Evolutionary conservation across 768 basidiomycete genomes (phyloP).

Genomic region (Rubroboletus satanas): DNA sequence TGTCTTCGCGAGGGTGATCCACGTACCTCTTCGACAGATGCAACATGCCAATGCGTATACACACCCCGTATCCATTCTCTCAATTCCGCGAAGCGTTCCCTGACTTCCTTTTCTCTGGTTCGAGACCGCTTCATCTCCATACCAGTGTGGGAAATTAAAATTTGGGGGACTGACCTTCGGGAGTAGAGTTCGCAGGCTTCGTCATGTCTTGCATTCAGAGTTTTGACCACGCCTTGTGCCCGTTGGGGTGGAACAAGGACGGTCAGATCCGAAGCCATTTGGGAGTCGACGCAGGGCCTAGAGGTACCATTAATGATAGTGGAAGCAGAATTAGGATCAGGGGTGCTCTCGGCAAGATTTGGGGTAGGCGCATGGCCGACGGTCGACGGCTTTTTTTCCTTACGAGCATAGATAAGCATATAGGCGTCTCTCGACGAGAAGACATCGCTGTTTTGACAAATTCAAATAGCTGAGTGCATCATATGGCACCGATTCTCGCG

Average conservation of each 20-base stretch:
- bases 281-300: slow-evolving; percentile 10
- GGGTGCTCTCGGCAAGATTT: slow-evolving; percentile 18
- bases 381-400: slow-evolving; percentile 20
- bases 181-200: slow-evolving; percentile 48
- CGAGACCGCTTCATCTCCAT: slow-evolving; percentile 14
- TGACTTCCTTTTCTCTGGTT: slow-evolving; percentile 42
- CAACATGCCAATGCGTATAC: slow-evolving; percentile 59
- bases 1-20: slow-evolving; percentile 2
- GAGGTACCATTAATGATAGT: slow-evolving; percentile 20
- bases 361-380: slow-evolving; percentile 14
- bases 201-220: slow-evolving; percentile 54
- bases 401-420: slow-evolving; percentile 86
- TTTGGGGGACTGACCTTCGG: slow-evolving; percentile 39
- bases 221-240: slow-evolving; percentile 51
- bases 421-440: slow-evolving; percentile 82
- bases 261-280: slow-evolving; percentile 9
- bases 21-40: slow-evolving; percentile 46
- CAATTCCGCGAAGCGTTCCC: slow-evolving; percentile 44
- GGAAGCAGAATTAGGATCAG: slow-evolving; percentile 9
- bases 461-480: slow-evolving; percentile 19
- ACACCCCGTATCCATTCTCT: slow-evolving; percentile 55
- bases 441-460: slow-evolving; percentile 39
- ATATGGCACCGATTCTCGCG: slow-evolving; percentile 55
- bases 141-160: slow-evolving; percentile 10
- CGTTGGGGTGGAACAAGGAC: slow-evolving; percentile 48